Evolutionary conservation across 2,329 filamentous ascomycete species (phyloP).

Genomic region (Arthrobotrys sinensis): DNA sequence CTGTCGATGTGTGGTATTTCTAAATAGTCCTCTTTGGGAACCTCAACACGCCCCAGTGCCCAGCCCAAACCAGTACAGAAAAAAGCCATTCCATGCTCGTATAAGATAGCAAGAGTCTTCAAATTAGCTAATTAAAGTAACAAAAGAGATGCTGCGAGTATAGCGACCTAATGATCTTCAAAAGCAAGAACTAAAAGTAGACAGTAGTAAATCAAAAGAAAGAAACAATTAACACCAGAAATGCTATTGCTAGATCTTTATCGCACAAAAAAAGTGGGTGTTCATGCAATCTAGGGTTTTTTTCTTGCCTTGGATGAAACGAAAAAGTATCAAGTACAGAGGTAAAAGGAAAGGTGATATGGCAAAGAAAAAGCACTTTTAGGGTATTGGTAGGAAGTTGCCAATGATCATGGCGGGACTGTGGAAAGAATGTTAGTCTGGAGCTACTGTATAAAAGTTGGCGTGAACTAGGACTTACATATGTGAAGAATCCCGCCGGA

Average conservation of each 20-base stretch:
- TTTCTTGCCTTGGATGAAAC: constrained; percentile 22
- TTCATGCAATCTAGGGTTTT: constrained; percentile 44
- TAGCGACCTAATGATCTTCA: constrained; percentile 21
- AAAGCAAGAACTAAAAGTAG: constrained; percentile 2
- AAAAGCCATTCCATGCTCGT: not conserved
- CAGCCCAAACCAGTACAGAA: not conserved
- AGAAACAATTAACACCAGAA: constrained; percentile 42
- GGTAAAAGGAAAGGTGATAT: constrained; percentile 37
- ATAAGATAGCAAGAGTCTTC: constrained; percentile 5
- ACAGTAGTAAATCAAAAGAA: constrained; percentile 2
- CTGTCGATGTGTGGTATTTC: constrained; percentile 25
- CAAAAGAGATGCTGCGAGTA: constrained; percentile 19
- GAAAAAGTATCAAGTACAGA: constrained; percentile 9
- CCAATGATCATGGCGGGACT: constrained; percentile 96
- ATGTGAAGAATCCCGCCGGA: constrained; percentile 93
- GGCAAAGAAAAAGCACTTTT: constrained; percentile 70
- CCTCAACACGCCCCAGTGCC: constrained; percentile 30
- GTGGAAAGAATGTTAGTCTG: constrained; percentile 62
- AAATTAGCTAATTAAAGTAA: constrained; percentile 23
- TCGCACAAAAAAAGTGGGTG: constrained; percentile 17
- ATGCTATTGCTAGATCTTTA: constrained; percentile 35
- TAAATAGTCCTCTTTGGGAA: constrained; percentile 5
- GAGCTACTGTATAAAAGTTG: not conserved
- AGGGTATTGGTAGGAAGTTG: constrained; percentile 89
- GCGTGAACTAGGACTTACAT: constrained; percentile 77